Conservation (phyloP, 2,329 filamentous ascomycete genomes). For the Ramularia endophylla region DNA sequence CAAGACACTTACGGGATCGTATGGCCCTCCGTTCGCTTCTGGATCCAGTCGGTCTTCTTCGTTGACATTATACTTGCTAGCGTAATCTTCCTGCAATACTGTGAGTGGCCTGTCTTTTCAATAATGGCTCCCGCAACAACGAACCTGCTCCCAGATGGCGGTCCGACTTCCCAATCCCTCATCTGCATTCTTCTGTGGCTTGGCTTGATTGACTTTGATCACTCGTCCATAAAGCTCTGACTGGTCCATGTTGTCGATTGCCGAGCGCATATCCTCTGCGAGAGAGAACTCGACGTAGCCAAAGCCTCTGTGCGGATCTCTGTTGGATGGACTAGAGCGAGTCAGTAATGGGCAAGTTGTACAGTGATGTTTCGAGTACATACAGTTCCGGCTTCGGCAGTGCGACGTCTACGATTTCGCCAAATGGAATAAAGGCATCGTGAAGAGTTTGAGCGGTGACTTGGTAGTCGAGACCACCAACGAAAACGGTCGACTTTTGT, state of each 20-base stretch:
- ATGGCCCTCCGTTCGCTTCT: slow-evolving; percentile 43
- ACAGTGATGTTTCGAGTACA: too few relatives aligned
- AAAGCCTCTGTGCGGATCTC: slow-evolving; percentile 81
- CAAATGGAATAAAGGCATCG: slow-evolving; percentile 93
- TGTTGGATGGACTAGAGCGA: slow-evolving; percentile 52
- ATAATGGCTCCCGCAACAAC: slow-evolving; percentile 14
- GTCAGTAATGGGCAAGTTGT: slow-evolving; percentile 10
- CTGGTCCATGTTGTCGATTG: slow-evolving; percentile 99
- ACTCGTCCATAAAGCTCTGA: slow-evolving; percentile 89
- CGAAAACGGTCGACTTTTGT: slow-evolving; percentile 79
- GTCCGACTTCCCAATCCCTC: slow-evolving; percentile 89
- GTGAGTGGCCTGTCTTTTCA: slow-evolving; percentile 9
- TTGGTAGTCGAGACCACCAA: slow-evolving; percentile 76
- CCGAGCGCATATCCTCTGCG: slow-evolving; percentile 78
- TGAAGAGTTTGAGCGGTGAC: slow-evolving; percentile 72
- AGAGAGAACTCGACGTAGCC: slow-evolving; percentile 95
- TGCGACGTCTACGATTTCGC: slow-evolving; percentile 87
- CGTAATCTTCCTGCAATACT: slow-evolving; percentile 72
- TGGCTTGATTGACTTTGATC: slow-evolving; percentile 87
- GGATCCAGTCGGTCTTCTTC: slow-evolving; percentile 66
- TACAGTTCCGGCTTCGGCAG: slow-evolving; percentile 78
- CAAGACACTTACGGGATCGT: slow-evolving; percentile 35
- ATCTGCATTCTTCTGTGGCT: slow-evolving; percentile 80
- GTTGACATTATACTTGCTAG: slow-evolving; percentile 78
- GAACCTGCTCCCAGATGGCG: slow-evolving; percentile 59